Evolutionary conservation across 805 yeast species (phyloP).

Genomic region (Saccharomycopsis lassenensis): DNA sequence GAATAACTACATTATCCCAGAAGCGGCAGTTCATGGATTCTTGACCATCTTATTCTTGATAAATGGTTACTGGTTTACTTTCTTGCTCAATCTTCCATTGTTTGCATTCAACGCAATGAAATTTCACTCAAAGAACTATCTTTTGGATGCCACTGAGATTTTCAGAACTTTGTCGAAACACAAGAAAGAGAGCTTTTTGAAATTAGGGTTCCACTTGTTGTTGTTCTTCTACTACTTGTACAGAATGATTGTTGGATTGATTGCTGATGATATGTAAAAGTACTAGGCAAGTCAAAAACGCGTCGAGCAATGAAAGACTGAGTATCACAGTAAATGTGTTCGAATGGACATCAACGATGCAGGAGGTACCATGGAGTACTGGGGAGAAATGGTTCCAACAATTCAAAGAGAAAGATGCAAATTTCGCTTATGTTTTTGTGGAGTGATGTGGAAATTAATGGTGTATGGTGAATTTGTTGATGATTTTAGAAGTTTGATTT

Average conservation of each 20-base stretch:
- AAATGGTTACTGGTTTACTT: conserved; percentile 88
- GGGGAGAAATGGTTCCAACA: no score
- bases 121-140: conserved; percentile 66
- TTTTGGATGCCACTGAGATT: conserved; percentile 94
- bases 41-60: conserved; percentile 61
- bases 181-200: conserved; percentile 84
- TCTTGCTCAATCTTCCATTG: conserved; percentile 73
- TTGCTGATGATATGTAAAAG: conserved; percentile 45
- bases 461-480: no score
- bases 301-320: no score
- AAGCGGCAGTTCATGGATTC: conserved; percentile 72
- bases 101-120: conserved; percentile 76
- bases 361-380: no score
- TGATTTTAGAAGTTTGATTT: no score
- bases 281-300: no score
- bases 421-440: no score
- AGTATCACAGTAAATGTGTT: no score
- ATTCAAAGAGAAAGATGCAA: no score
- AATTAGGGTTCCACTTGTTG: conserved; percentile 81
- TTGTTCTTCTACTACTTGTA: conserved; percentile 93
- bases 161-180: conserved; percentile 88
- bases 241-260: conserved; percentile 90
- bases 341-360: no score
- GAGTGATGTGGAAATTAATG: no score
- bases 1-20: conserved; percentile 83